Evolutionary conservation across 2,329 filamentous ascomycete species (phyloP).

Genomic region (Botrytis cinerea): DNA sequence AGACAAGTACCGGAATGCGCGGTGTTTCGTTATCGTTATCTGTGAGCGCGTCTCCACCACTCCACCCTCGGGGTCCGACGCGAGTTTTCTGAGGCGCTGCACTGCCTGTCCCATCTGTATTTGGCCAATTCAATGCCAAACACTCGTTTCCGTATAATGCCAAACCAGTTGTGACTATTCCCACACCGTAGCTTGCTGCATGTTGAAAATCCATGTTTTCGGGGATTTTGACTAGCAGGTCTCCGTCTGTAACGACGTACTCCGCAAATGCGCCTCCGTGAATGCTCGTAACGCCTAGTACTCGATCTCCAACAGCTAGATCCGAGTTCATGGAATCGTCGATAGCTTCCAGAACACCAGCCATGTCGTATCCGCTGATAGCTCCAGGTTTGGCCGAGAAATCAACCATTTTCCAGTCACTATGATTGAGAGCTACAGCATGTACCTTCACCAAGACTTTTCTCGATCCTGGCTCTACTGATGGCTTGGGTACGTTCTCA

Average conservation of each 20-base stretch:
- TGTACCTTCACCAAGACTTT: constrained; percentile 8
- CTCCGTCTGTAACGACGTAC: constrained; percentile 16
- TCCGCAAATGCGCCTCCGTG: constrained; percentile 25
- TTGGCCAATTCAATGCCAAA: neutral
- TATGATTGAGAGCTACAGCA: constrained; percentile 22
- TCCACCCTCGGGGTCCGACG: constrained; percentile 22
- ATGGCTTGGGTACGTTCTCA: constrained; percentile 1
- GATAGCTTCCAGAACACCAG: constrained; percentile 20
- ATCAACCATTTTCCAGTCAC: constrained; percentile 24
- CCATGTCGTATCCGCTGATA: constrained; percentile 21
- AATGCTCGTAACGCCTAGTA: constrained; percentile 18
- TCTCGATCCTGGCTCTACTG: constrained; percentile 1
- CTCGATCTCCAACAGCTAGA: constrained; percentile 20
- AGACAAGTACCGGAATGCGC: constrained; percentile 22
- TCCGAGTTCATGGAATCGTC: neutral
- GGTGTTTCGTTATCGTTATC: neutral
- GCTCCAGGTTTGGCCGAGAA: constrained; percentile 20
- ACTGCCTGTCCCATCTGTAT: neutral
- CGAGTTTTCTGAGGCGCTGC: constrained; percentile 1
- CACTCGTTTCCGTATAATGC: constrained; percentile 17
- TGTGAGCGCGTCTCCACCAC: neutral
- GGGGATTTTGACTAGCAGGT: constrained; percentile 22
- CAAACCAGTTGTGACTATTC: constrained; percentile 13
- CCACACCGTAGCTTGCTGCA: constrained; percentile 12
- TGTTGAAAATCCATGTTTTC: neutral